These are phyloP conservation scores for Wickerhamiella bombiphila DNA, from an alignment of 805 yeast species.

Conservation along the genomic window DNA sequence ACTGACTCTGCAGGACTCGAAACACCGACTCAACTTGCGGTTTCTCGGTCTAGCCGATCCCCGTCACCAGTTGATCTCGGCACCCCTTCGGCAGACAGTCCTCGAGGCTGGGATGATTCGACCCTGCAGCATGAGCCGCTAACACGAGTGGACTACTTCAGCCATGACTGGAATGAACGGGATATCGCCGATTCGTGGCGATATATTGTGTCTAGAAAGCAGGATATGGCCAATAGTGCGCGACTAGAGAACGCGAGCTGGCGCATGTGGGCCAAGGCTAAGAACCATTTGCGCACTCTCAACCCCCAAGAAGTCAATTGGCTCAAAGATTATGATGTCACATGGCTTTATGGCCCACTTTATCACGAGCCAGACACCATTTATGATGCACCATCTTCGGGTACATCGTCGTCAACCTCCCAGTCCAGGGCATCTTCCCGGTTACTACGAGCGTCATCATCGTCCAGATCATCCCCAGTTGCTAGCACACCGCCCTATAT, in stretches of 20 bases:
- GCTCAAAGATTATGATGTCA: conserved; percentile 93
- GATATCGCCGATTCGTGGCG: conserved; percentile 95
- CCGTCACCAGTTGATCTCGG: too few species aligned
- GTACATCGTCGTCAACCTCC: not conserved
- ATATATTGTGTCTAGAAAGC: conserved; percentile 67
- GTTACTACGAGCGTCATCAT: not conserved
- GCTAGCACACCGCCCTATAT: too few species aligned
- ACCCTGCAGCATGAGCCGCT: conserved; percentile 57
- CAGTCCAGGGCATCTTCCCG: not conserved
- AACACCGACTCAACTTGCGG: not conserved
- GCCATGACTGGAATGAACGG: conserved; percentile 89
- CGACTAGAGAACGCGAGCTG: conserved; percentile 75
- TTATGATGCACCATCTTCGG: not conserved
- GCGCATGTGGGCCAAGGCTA: conserved; percentile 89
- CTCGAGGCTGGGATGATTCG: conserved; percentile 13
- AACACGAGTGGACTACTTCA: conserved; percentile 84
- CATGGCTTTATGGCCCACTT: conserved; percentile 94
- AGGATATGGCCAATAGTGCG: conserved; percentile 71
- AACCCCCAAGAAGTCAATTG: conserved; percentile 88
- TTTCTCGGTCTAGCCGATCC: not conserved
- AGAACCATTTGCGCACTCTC: conserved; percentile 52
- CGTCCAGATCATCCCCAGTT: too few species aligned
- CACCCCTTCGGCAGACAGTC: not conserved
- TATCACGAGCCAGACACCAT: conserved; percentile 28
- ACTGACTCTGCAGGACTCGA: too few species aligned